Base-by-base conservation (phyloP, 164 flowering plant species). In the Aristolochia californica region DNA sequence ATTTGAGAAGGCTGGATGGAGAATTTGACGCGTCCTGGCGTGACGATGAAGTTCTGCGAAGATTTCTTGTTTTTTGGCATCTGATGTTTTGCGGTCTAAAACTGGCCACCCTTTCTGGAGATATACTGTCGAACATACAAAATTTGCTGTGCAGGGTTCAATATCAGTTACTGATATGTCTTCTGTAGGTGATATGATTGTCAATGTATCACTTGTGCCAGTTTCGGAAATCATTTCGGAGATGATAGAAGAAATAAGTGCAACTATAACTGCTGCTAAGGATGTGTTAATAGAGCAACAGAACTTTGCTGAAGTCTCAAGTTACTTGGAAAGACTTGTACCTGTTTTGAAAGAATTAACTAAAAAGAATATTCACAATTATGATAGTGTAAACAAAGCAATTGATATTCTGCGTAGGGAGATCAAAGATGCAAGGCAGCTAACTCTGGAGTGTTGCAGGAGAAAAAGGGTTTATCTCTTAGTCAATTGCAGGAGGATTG, bases 381-480 rank as follows among this genome's bases (percentile, higher is more conserved):
- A 76, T 2, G 79, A 76, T 63, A 70, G 70, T 62, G 53, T 83
- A 58, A 70, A 53, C 28, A 73, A 60, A 62, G 75, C 63, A n/a
- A 55, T 74, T 28, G 72, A 77, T 53, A 75, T 77, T 64, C 72
- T 85, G 15, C 64, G 47, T 52, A 69, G 64, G 17, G 81, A 77
- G 71, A 51, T 73, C 22, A 77, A 72, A 57, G 74, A 50, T 48
- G 79, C 82, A 5, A 78, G 75, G 66, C 62, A 77, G 56, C 70
- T 78, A 13, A 61, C 65, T 13, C 9, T 40, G 55, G 88, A 83
- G 7, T 85, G 88, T 69, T 61, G 72, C 56, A 76, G 73, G 62
- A 85, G 66, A 61, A 85, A 70, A 67, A 78, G 57, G 68, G 65
- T 85, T 1, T 85, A 81, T 72, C 85, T 81, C 30, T 64, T 85